Conservation (phyloP, 768 basidiomycete genomes). For the Termitomyces sp. region DNA sequence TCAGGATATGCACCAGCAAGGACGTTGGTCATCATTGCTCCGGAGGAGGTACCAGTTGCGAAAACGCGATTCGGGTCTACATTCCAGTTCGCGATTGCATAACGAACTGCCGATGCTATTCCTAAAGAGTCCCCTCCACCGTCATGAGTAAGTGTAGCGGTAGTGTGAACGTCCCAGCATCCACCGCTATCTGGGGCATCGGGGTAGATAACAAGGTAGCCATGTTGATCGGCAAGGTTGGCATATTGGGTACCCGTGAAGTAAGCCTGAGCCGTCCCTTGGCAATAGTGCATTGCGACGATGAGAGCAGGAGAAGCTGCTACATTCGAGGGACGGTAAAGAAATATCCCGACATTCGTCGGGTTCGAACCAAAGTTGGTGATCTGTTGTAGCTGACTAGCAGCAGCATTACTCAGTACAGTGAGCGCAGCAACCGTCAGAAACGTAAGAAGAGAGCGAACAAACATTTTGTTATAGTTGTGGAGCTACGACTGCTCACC, state of each 20-base stretch:
- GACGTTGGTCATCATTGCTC: constrained; percentile 61
- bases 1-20: constrained; percentile 52
- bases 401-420: constrained; percentile 22
- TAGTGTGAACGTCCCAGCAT: constrained; percentile 53
- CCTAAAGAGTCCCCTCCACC: constrained; percentile 52
- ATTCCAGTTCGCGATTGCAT: constrained; percentile 43
- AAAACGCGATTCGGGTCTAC: constrained; percentile 46
- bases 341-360: constrained; percentile 45
- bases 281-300: constrained; percentile 52
- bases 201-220: constrained; percentile 50
- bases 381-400: constrained; percentile 33
- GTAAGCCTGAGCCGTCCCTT: constrained; percentile 47
- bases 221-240: constrained; percentile 43
- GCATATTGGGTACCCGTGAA: constrained; percentile 47
- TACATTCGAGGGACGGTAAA: constrained; percentile 38
- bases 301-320: constrained; percentile 39
- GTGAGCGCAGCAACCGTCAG: constrained; percentile 17
- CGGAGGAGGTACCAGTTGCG: constrained; percentile 48
- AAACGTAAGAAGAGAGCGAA: constrained; percentile 8
- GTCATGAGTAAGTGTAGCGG: constrained; percentile 50
- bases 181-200: constrained; percentile 37
- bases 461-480: constrained; percentile 5
- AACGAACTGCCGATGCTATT: constrained; percentile 44
- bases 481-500: neutral
- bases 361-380: constrained; percentile 51